Percentiles rank a stretch among this genome's conserved stretches.
These are phyloP conservation scores for Medicago lupulina DNA, from an alignment of 306 rosid genomes.

Conservation along the genomic window DNA sequence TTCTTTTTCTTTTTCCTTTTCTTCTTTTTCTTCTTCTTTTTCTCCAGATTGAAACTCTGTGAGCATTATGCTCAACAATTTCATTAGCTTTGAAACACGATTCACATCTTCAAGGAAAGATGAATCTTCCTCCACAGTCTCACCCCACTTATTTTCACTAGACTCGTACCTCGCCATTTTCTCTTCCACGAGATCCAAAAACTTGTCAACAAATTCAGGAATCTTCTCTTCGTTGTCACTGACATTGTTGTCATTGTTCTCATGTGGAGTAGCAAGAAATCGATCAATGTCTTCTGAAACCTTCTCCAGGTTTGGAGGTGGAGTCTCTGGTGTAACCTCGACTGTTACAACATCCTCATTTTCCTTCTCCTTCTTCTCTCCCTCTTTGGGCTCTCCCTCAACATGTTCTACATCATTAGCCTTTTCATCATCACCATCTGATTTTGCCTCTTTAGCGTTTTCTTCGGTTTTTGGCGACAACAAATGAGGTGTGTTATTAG, in stretches of 20 bases:
- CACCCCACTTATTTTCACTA: slow-evolving; percentile 43
- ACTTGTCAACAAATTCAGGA: slow-evolving; percentile 47
- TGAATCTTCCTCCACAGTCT: slow-evolving; percentile 44
- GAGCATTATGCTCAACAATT: background rate
- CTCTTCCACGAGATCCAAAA: slow-evolving; percentile 59
- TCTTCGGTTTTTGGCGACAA: slow-evolving; percentile 9
- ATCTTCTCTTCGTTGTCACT: slow-evolving; percentile 30
- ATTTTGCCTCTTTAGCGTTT: too few relatives aligned
- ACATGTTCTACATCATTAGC: background rate
- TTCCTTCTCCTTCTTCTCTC: background rate
- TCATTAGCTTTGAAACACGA: slow-evolving; percentile 51
- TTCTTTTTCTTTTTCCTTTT: background rate
- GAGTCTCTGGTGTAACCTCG: slow-evolving; percentile 29
- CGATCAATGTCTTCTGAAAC: slow-evolving; percentile 51
- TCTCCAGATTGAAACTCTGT: background rate
- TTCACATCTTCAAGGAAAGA: slow-evolving; percentile 51
- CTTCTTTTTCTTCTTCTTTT: background rate
- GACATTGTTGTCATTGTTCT: background rate
- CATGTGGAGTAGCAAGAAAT: slow-evolving; percentile 23
- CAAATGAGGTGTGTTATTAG: background rate
- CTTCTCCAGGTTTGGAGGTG: slow-evolving; percentile 42
- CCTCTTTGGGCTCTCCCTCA: background rate
- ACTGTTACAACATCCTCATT: background rate
- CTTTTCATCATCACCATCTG: background rate
- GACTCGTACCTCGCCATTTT: slow-evolving; percentile 44